These are phyloP conservation scores for Paramecium sonneborni DNA, from an alignment of 73 alveolate species.

Conservation along the genomic window DNA sequence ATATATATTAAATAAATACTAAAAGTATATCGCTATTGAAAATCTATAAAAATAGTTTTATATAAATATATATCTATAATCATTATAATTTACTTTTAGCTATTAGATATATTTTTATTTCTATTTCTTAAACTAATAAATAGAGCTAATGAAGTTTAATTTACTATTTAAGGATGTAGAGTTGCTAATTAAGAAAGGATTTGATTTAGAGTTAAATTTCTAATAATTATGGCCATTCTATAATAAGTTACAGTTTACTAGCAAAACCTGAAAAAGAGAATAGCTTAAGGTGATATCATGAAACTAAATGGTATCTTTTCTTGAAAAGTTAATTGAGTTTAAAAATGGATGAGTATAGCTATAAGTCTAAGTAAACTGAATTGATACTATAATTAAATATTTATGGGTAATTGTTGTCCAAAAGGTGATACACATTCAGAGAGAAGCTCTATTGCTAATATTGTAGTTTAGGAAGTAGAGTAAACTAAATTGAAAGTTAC, in stretches of 20 bases:
- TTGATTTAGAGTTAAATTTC: background rate
- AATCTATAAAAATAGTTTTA: too few relatives aligned
- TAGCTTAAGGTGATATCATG: background rate
- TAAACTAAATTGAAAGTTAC: background rate
- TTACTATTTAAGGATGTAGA: too few relatives aligned
- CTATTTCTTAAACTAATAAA: too few relatives aligned
- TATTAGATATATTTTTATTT: too few relatives aligned
- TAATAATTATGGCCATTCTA: background rate
- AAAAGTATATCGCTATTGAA: too few relatives aligned
- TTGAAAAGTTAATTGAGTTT: background rate
- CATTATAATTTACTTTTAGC: too few relatives aligned
- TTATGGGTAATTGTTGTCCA: constrained; percentile 28
- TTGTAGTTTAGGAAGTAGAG: background rate
- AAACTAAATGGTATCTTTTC: background rate
- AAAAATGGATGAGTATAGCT: background rate
- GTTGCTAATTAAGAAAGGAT: background rate
- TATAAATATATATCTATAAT: too few relatives aligned
- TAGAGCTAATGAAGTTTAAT: too few relatives aligned
- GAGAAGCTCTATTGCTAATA: background rate
- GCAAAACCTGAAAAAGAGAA: too few relatives aligned
- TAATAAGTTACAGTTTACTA: background rate
- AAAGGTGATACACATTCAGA: background rate
- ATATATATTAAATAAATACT: too few relatives aligned
- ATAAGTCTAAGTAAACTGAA: background rate
- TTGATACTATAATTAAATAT: background rate